Conservation (phyloP, 1,284 basidiomycete genomes). For the Austroboletus novae-zelandiae region DNA sequence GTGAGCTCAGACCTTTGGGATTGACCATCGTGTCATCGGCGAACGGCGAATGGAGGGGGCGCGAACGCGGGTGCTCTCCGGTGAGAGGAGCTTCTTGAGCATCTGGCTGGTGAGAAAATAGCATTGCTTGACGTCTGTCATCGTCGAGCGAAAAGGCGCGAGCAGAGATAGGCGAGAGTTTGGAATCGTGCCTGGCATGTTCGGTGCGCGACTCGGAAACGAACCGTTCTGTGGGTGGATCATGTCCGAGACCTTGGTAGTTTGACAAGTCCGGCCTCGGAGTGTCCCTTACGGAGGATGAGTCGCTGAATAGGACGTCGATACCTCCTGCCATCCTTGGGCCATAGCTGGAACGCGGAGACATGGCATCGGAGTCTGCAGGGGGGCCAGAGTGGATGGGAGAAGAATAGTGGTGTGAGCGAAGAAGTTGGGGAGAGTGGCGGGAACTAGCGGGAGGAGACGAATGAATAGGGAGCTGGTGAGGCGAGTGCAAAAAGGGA, state of each 20-base stretch:
- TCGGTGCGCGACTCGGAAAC: constrained; percentile 14
- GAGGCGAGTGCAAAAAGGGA: constrained; percentile 12
- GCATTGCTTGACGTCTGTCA: constrained; percentile 1
- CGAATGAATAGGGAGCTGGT: constrained; percentile 4
- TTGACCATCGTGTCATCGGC: not conserved
- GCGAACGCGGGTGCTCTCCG: constrained; percentile 9
- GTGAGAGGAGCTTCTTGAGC: constrained; percentile 5
- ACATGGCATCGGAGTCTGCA: constrained; percentile 12
- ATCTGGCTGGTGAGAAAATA: not conserved
- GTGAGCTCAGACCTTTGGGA: not conserved
- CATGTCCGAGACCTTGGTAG: constrained; percentile 14
- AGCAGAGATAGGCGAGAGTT: constrained; percentile 12
- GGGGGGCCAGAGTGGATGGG: constrained; percentile 6
- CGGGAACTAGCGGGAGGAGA: constrained; percentile 19
- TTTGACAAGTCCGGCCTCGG: constrained; percentile 10
- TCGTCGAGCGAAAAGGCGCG: constrained; percentile 8
- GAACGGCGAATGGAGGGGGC: constrained; percentile 4
- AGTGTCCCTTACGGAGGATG: constrained; percentile 2
- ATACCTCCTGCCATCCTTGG: constrained; percentile 30
- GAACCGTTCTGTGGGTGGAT: constrained; percentile 11
- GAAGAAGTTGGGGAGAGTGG: constrained; percentile 20
- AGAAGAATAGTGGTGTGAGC: constrained; percentile 13
- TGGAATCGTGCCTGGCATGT: constrained; percentile 10
- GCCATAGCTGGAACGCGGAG: constrained; percentile 16
- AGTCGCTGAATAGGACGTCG: constrained; percentile 19